Evolutionary conservation across 2,329 filamentous ascomycete species (phyloP).

Genomic region (Emergomyces pasteurianus): DNA sequence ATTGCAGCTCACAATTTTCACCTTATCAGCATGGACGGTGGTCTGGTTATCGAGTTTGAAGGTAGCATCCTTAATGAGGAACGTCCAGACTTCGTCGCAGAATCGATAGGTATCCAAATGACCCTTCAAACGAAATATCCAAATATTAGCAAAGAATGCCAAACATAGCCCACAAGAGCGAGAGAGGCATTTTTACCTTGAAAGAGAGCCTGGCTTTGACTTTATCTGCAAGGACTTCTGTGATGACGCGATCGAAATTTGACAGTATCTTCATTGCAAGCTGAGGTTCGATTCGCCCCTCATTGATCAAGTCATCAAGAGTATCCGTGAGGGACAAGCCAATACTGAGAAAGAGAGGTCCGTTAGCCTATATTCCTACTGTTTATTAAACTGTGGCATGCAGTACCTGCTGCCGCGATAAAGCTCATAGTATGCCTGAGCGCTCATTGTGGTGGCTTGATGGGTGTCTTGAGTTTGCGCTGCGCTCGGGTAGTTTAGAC

Average conservation of each 20-base stretch:
- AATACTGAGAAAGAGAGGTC: slow-evolving; percentile 49
- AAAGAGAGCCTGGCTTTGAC: slow-evolving; percentile 86
- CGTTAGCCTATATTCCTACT: slow-evolving; percentile 11
- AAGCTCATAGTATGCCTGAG: slow-evolving; percentile 70
- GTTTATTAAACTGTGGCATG: slow-evolving; percentile 4
- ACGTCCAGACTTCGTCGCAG: slow-evolving; percentile 99
- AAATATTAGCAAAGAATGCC: slow-evolving; percentile 9
- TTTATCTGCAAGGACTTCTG: slow-evolving; percentile 80
- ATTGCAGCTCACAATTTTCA: slow-evolving; percentile 98
- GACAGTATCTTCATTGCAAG: slow-evolving; percentile 95
- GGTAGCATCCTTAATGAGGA: slow-evolving; percentile 95
- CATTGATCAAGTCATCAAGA: slow-evolving; percentile 90
- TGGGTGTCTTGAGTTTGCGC: background rate
- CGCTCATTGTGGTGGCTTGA: slow-evolving; percentile 31
- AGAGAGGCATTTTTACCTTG: slow-evolving; percentile 54
- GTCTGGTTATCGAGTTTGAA: slow-evolving; percentile 88
- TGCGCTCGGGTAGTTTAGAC: slow-evolving; percentile 1
- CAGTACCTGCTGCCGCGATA: slow-evolving; percentile 94
- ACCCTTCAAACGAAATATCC: slow-evolving; percentile 45
- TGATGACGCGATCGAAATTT: slow-evolving; percentile 89
- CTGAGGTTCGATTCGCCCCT: slow-evolving; percentile 91
- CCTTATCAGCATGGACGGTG: slow-evolving; percentile 70
- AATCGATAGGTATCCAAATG: slow-evolving; percentile 97
- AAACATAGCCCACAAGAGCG: background rate
- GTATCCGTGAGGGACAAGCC: slow-evolving; percentile 89